Evolutionary conservation across 2,329 filamentous ascomycete genomes (phyloP), one percentile per base, ranked within the genome.

Genomic region (Aspergillus fischeri): DNA sequence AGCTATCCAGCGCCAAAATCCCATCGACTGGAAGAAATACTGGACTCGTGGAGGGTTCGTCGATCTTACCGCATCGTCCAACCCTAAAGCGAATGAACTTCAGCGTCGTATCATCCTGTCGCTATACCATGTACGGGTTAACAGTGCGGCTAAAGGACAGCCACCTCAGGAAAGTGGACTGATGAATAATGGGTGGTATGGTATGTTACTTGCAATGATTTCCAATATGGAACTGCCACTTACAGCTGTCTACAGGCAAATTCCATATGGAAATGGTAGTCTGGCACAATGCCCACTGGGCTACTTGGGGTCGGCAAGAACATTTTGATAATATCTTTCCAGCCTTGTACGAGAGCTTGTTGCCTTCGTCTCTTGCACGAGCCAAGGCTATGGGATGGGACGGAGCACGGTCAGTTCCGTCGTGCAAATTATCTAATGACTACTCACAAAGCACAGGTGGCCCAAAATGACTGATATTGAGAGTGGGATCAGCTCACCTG

Each of bases 211-310:
- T 4, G 11, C 3, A 4, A 7, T 41, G 4, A 2, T 24, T 11
- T 4, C 0, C 14, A 6, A n/a, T 21, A 21, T 42, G 5, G 5
- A 21, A 50, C 3, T 3, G 25, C 17, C 1, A 8, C 21, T 42
- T 8, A 7, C 21, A 8, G 25, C 3, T 25, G 8, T 29, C 1
- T 7, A 1, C 8, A 60, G 59, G 59, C 2, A 62, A 62, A 14
- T 62, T 62, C 29, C 60, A 62, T 17, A 62, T 62, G 60, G 60
- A 62, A 44, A 62, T 62, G 60, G 58, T 62, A 1, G 52, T 62
- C 1, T 62, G 60, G 60, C 60, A 62, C 21, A 62, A 57, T 38
- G 60, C 60, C 3, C 60, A 62, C 32, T 62, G 58, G 60, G 58
- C 51, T 4, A 62, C 60, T 4, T 62, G 60, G 60, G 60, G 60